These are phyloP conservation scores for Hortaea werneckii DNA, from an alignment of 2,329 filamentous ascomycete genomes.

Conservation along the genomic window DNA sequence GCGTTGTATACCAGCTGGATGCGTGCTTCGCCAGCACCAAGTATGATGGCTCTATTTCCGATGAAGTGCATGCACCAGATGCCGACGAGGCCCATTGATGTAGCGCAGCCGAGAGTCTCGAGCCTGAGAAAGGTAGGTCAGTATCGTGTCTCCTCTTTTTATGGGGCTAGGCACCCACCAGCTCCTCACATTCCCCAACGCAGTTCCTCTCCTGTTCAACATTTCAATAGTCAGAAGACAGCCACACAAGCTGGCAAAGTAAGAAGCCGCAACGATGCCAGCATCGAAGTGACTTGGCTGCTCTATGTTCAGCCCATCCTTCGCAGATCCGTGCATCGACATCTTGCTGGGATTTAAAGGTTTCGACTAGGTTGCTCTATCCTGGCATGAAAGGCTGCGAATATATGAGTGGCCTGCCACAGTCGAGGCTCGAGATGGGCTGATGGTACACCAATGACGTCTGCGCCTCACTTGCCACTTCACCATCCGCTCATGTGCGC, in stretches of 20 bases:
- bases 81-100: constrained; percentile 39
- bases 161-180: too few relatives aligned
- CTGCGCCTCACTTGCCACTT: too few relatives aligned
- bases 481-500: too few relatives aligned
- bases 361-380: too few relatives aligned
- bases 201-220: constrained; percentile 49
- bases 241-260: constrained; percentile 62
- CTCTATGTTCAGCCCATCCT: too few relatives aligned
- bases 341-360: background rate
- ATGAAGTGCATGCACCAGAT: constrained; percentile 63
- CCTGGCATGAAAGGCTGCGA: too few relatives aligned
- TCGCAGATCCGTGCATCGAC: constrained; percentile 1
- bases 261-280: constrained; percentile 59
- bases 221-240: constrained; percentile 72
- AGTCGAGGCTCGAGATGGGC: too few relatives aligned
- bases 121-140: constrained; percentile 29
- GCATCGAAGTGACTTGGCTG: constrained; percentile 34
- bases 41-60: constrained; percentile 66
- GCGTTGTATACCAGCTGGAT: constrained; percentile 66
- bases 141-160: too few relatives aligned
- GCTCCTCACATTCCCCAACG: constrained; percentile 20
- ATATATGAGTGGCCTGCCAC: too few relatives aligned
- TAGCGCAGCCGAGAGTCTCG: constrained; percentile 31
- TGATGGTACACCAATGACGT: too few relatives aligned
- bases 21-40: constrained; percentile 50